Evolutionary conservation across 169 alveolate species (phyloP).

Genomic region (Eimeria praecox): DNA sequence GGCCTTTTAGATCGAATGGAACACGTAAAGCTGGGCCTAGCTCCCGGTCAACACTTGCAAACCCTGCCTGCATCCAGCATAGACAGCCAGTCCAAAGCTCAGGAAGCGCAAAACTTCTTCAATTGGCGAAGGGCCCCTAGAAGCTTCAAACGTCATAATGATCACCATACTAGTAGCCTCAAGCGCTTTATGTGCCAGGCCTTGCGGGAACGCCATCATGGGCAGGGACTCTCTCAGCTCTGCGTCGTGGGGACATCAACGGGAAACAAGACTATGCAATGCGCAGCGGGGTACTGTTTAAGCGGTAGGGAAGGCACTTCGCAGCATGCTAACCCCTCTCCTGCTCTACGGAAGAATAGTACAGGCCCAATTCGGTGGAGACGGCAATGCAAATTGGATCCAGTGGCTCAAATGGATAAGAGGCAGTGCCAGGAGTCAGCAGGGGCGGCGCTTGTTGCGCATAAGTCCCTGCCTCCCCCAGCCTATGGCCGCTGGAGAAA

Average conservation of each 20-base stretch:
- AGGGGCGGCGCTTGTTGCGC: too few species aligned
- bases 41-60: neutral
- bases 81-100: neutral
- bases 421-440: neutral
- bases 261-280: neutral
- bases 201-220: too few species aligned
- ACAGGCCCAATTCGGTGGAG: neutral
- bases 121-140: neutral
- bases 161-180: neutral
- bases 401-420: neutral
- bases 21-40: neutral
- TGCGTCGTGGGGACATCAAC: conserved; percentile 31
- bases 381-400: neutral
- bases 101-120: neutral
- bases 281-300: neutral
- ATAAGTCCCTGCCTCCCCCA: neutral
- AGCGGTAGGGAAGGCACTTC: neutral
- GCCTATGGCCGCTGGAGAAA: neutral
- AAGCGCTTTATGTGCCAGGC: neutral
- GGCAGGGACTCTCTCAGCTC: too few species aligned
- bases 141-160: too few species aligned
- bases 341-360: neutral
- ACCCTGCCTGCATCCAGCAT: neutral
- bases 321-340: neutral
- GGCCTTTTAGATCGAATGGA: neutral